Evolutionary conservation across 345 rosid species (phyloP), one percentile per base, ranked within the genome.

Genomic region (Populus deltoides): DNA sequence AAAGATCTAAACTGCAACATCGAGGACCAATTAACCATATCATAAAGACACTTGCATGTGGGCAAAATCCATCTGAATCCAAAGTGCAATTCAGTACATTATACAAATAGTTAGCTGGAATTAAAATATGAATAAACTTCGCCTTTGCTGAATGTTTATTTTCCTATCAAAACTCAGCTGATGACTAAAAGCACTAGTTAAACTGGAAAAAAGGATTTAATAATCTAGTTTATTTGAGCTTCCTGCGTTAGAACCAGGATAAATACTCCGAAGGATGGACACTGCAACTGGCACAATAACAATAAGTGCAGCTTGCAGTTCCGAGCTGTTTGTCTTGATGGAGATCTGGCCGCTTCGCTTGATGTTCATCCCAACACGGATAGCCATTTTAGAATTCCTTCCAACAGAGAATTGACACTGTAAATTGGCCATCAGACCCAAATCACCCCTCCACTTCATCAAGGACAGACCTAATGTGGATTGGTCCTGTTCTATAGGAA

Each of bases 291-390:
- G 97, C 81, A 93, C 86, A 85, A 95, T 80, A 66, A 87, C 90
- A 22, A 89, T 76, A 35, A 92, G 94, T 63, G 98, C 98, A 62
- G 92, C 82, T 92, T 95, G 99, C 83, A 95, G 90, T 84, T 95
- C 99, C 0, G 99, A 89, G 88, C 92, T 92, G 86, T 92, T 93
- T 55, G 97, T 92, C 75, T 94, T 82, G 57, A 95, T 86, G 3
- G 89, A 82, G 74, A 95, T 81, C 81, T 95, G 98, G 41, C 98
- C 98, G 0, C 97, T 93, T 83, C 87, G 87, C 89, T 95, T 93
- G 87, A 93, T 93, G 92, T 95, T 95, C 78, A 95, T 82, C 71
- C 99, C 98, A 12, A 96, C 99, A 71, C 98, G 99, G 72, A 93
- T 78, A 2, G 93, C 90, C 13, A 95, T 63, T 88, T 95, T 92